phyloP scores from a whole-genome alignment of 2,329 filamentous ascomycete species.

The Fusarium sp. region DNA sequence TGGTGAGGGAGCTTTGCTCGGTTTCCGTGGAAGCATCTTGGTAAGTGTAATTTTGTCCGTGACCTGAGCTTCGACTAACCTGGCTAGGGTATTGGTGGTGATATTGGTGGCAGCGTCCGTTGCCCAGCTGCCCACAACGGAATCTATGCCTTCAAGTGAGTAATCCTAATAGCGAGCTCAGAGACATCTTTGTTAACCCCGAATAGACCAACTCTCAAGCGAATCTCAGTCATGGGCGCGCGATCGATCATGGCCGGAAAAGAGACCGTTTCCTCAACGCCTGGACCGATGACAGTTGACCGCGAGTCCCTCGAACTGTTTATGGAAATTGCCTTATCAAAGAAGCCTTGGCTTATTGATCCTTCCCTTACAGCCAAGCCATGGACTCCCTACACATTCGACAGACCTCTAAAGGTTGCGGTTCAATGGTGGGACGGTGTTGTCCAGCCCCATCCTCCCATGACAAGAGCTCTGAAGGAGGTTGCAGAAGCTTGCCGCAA shows the following conservation, averaged over 20 bases:
- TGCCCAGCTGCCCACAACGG: constrained; percentile 50
- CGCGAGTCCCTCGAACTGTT: constrained; percentile 49
- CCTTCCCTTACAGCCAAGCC: constrained; percentile 45
- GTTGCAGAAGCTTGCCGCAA: constrained; percentile 59
- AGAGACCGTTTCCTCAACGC: constrained; percentile 47
- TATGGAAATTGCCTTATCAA: constrained; percentile 45
- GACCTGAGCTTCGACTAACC: not conserved
- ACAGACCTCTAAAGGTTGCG: constrained; percentile 65
- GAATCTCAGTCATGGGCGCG: constrained; percentile 43
- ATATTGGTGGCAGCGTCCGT: constrained; percentile 54
- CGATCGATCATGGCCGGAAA: constrained; percentile 46
- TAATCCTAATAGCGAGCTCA: rapidly evolving
- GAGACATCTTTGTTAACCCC: not conserved
- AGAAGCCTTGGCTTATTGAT: constrained; percentile 48
- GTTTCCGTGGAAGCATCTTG: constrained; percentile 52
- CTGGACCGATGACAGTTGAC: constrained; percentile 48
- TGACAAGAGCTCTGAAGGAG: constrained; percentile 64
- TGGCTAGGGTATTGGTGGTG: constrained; percentile 50
- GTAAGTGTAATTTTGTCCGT: constrained; percentile 9
- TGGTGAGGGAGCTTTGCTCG: constrained; percentile 58
- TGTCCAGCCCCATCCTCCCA: constrained; percentile 68
- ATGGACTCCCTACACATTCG: constrained; percentile 49
- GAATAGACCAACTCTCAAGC: constrained; percentile 44
- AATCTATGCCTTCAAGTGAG: constrained; percentile 48
- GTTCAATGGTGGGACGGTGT: constrained; percentile 68